Conservation (phyloP, 1,139 yeast genomes). For the Yamadazyma atlantica region DNA sequence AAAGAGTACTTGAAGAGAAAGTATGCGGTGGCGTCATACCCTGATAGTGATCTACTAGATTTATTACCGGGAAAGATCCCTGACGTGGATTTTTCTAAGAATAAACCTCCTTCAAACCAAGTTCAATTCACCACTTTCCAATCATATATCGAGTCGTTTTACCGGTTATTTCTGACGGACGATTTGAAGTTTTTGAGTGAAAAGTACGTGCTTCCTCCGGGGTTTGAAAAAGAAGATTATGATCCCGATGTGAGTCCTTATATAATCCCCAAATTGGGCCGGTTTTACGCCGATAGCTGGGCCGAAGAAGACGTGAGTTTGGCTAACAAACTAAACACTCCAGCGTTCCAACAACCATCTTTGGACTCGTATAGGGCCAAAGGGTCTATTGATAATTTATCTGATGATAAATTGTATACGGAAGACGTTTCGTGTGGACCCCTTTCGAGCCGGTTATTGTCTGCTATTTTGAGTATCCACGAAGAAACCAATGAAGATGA, state of each 20-base stretch:
- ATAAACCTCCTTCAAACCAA: slow-evolving; percentile 82
- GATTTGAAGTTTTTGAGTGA: slow-evolving; percentile 74
- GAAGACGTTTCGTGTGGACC: slow-evolving; percentile 92
- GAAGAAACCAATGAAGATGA: slow-evolving; percentile 33
- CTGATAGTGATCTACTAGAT: slow-evolving; percentile 71
- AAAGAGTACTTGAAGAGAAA: slow-evolving; percentile 72
- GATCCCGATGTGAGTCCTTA: slow-evolving; percentile 70
- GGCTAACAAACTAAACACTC: slow-evolving; percentile 39
- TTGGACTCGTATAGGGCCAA: slow-evolving; percentile 54
- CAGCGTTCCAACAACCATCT: slow-evolving; percentile 39
- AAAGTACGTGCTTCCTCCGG: slow-evolving; percentile 56
- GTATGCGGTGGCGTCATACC: slow-evolving; percentile 89
- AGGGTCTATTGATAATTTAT: slow-evolving; percentile 59
- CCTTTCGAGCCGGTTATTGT: slow-evolving; percentile 74
- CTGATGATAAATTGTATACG: slow-evolving; percentile 65
- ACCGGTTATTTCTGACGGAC: slow-evolving; percentile 73
- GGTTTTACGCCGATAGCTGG: slow-evolving; percentile 81
- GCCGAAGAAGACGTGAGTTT: slow-evolving; percentile 69
- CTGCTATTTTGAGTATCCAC: slow-evolving; percentile 70
- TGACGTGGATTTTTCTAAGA: slow-evolving; percentile 78
- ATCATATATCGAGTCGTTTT: slow-evolving; percentile 81
- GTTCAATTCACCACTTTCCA: slow-evolving; percentile 90
- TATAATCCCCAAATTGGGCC: slow-evolving; percentile 82
- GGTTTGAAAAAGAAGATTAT: slow-evolving; percentile 47
- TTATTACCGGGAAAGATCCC: slow-evolving; percentile 88